Conservation (phyloP, 768 basidiomycete genomes). For the Hypholoma sublateritium region DNA sequence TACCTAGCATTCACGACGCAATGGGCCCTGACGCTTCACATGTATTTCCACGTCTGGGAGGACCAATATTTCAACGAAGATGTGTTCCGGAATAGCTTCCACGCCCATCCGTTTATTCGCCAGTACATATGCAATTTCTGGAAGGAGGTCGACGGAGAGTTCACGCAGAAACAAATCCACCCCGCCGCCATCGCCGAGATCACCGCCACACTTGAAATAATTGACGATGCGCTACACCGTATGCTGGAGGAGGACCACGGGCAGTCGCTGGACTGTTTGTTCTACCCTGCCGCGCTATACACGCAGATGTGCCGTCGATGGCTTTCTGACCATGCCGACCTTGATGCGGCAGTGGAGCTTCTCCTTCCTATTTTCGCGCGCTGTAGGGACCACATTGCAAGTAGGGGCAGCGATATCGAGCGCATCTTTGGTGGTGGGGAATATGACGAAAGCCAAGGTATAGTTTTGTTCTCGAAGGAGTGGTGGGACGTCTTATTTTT, state of each 20-base stretch:
- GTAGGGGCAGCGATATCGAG: background rate
- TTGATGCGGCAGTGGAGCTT: background rate
- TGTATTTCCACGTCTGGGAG: background rate
- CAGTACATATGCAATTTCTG: constrained; percentile 5
- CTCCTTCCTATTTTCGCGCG: background rate
- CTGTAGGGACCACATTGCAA: background rate
- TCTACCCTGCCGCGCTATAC: constrained; percentile 1
- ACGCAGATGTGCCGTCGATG: background rate
- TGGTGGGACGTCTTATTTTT: constrained; percentile 3
- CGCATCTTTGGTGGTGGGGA: background rate
- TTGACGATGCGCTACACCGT: background rate
- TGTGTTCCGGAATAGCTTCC: background rate
- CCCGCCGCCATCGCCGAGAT: background rate
- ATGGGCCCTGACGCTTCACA: constrained; percentile 1
- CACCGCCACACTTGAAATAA: background rate
- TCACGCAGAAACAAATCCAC: background rate
- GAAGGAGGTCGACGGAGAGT: constrained; percentile 2
- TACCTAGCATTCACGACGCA: constrained; percentile 1
- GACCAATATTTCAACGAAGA: background rate
- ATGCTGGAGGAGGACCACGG: background rate
- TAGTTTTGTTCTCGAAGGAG: background rate
- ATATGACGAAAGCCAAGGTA: background rate
- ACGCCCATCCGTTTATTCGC: background rate
- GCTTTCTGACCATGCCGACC: background rate
- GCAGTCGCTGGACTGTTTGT: background rate